These are phyloP conservation scores for Cordyceps cateniannulata DNA, from an alignment of 2,329 filamentous ascomycete genomes.

Conservation along the genomic window DNA sequence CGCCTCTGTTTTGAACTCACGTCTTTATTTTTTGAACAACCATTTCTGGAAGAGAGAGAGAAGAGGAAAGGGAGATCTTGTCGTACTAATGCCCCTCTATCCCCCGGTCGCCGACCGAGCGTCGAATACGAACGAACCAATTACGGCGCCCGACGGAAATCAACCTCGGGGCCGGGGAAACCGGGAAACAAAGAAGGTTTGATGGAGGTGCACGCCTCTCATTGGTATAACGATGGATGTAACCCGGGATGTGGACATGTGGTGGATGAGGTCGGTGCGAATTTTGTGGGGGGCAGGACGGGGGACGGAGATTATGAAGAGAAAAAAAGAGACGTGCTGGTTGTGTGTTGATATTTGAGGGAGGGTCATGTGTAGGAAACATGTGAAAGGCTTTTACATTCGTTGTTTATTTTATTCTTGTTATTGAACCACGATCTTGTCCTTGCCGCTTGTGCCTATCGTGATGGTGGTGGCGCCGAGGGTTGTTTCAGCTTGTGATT, in stretches of 20 bases:
- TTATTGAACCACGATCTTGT: neutral
- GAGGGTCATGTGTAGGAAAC: neutral
- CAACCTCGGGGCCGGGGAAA: neutral
- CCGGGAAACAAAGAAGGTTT: neutral
- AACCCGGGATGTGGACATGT: neutral
- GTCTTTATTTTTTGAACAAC: neutral
- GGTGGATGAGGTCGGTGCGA: neutral
- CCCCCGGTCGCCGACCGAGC: neutral
- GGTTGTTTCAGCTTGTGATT: neutral
- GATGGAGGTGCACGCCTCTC: neutral
- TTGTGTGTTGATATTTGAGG: neutral
- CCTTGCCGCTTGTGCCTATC: neutral
- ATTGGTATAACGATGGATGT: neutral
- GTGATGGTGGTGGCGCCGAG: too few species aligned
- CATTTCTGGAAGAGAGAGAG: neutral
- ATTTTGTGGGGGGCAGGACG: conserved; percentile 8
- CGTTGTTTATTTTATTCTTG: neutral
- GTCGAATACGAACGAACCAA: neutral
- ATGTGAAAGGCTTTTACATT: neutral
- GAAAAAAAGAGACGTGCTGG: neutral
- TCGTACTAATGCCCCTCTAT: neutral
- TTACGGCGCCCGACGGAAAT: neutral
- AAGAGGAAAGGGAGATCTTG: neutral
- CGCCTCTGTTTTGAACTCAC: neutral
- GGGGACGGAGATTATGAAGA: neutral